Base-by-base conservation (phyloP, 768 basidiomycete species). In the Kwoniella pini region DNA sequence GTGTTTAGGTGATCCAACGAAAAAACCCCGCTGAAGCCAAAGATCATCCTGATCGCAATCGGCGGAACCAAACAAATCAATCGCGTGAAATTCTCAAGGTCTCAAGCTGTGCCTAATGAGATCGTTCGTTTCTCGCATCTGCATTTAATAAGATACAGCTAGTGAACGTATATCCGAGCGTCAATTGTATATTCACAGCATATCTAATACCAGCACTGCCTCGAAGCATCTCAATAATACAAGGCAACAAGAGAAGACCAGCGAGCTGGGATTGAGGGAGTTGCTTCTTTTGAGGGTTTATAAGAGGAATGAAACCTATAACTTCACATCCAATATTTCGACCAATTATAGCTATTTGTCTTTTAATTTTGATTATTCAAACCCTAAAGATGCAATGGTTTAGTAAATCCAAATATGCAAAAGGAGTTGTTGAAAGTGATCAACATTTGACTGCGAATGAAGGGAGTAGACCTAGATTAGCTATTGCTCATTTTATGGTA, bases 401-500 rank as follows among this genome's bases (percentile, higher is more conserved):
- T 30, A 43, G 51, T 24, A 54, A 22, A 40, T 42, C 30, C 24
- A 59, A n/a, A 27, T 13, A 33, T 6, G 5, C 48, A 38, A 19
- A 46, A 19, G 51, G 51, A 10, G 36, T 21, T 3, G 45, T 58
- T 12, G 57, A 7, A 26, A 17, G n/a, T 10, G 40, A 6, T 42
- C 10, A 53, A 17, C 0, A 40, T 15, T 36, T 36, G 4, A 19
- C 12, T 6, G 17, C 7, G 6, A 36, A 38, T 6, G 46, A 21
- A 1, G 48, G 22, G 5, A 30, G 19, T 38, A 33, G 44, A 60
- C 56, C 57, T 1, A 63, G 57, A 39, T 36, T 77, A 26, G 75
- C 74, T 17, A 65, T 75, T 4, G 78, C 77, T 5, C 78, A 79
- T 52, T 79, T 79, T 57, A 79, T 79, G 77, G 76, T 78, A 40